Evolutionary conservation across 768 basidiomycete genomes (phyloP).

Genomic region (Podaxis pistillaris): DNA sequence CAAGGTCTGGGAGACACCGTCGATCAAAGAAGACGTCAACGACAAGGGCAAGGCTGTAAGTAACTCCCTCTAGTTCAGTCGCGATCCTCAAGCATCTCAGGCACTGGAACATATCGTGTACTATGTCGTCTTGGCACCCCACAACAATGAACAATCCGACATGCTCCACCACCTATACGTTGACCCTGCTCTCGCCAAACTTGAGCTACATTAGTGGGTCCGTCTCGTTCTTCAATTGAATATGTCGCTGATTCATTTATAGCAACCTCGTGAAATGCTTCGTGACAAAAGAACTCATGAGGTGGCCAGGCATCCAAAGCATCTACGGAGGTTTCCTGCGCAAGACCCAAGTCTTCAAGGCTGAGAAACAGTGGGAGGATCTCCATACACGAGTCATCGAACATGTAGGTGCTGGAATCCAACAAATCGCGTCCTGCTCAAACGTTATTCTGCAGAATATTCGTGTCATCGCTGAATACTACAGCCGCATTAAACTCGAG

Average conservation of each 20-base stretch:
- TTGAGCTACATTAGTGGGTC: conserved; percentile 81
- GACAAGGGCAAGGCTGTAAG: conserved; percentile 69
- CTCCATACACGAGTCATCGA: conserved; percentile 95
- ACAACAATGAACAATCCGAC: conserved; percentile 96
- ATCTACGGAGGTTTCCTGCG: conserved; percentile 85
- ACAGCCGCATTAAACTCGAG: conserved; percentile 84
- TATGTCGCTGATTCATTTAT: conserved; percentile 19
- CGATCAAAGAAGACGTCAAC: conserved; percentile 80
- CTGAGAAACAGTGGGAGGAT: conserved; percentile 87
- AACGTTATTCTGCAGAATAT: conserved; percentile 66
- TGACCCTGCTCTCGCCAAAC: conserved; percentile 76
- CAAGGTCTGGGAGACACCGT: conserved; percentile 96
- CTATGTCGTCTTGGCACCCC: conserved; percentile 89
- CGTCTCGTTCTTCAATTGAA: not conserved
- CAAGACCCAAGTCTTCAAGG: conserved; percentile 77
- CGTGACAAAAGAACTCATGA: conserved; percentile 88
- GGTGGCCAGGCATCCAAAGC: conserved; percentile 92
- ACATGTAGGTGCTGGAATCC: conserved; percentile 61
- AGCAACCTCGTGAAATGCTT: conserved; percentile 96
- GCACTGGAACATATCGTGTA: conserved; percentile 94
- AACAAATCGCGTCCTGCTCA: not conserved
- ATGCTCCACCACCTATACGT: conserved; percentile 87
- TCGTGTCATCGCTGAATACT: conserved; percentile 91
- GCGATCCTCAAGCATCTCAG: conserved; percentile 35
- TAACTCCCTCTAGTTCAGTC: conserved; percentile 7